Evolutionary conservation across 768 basidiomycete species (phyloP), one percentile per base, ranked within the genome.

Genomic region (Mrakia frigida): DNA sequence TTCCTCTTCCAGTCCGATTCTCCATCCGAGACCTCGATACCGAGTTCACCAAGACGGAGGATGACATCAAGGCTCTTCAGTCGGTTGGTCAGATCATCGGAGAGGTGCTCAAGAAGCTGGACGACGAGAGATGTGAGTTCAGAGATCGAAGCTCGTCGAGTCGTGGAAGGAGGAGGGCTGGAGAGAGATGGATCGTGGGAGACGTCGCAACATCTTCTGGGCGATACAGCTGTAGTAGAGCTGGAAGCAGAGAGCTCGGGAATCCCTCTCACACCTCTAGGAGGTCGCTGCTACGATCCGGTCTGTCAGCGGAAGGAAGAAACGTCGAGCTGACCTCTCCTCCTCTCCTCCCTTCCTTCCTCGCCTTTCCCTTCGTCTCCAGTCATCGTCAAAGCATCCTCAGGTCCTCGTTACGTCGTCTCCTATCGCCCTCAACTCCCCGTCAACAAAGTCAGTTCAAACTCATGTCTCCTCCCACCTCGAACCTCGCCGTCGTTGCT

Each of bases 31-130:
- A 92, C 76, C 84, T 98, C 16, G 91, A 95, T 83, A 91, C 91
- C 80, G 91, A 90, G 63, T 98, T 89, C 81, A 92, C 89, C 80
- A 94, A 96, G 87, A 96, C 94, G 0, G 97, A 99, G 84, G 94
- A 99, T 37, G 96, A 99, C 81, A 96, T 99, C 85, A 98, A 98
- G 85, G 97, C 97, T 60, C 90, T 99, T 23, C 97, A 99, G 82
- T 95, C 93, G 11, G 97, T 98, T 21, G 97, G 97, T 41, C 97
- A 99, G 85, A 98, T 99, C 79, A 96, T 99, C 74, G 97, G 94
- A 78, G 97, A 99, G 85, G 93, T 99, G 75, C 91, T 98, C 89
- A 98, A 98, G 84, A 95, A 99, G 83, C 86, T 99, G 14, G 97
- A 98, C 81, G 94, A 97, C 78, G 96, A 98, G 84, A 87, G 97